Evolutionary conservation across 495 filamentous ascomycete genomes (phyloP), one percentile per base, ranked within the genome.

Genomic region (Daldinia concentrica): DNA sequence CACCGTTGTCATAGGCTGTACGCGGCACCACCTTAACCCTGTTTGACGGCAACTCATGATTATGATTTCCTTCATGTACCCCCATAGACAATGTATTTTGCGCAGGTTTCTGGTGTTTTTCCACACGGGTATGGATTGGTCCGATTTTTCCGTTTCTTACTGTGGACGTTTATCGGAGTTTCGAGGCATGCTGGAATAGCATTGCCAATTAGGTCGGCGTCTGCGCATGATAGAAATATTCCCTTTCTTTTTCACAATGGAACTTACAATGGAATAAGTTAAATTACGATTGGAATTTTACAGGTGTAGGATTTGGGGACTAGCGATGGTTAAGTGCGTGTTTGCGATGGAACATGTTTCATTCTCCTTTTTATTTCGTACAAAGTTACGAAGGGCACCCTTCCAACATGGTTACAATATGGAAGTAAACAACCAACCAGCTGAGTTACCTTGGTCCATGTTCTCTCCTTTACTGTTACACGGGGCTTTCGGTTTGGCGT

Each of bases 1-100:
- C 71, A 74, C 66, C 62, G 66, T 57, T 66, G 66, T 70, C 62
- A 74, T 63, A 70, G 71, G 66, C 71, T 74, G 66, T 63, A 66
- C 50, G 61, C 66, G 66, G 39, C 63, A 59, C 22, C 48, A 60
- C 39, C 37, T 43, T 37, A 54, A 57, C 61, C 65, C 65, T 65
- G 64, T 57, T 68, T 64, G 61, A 64, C 65, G 51, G 61, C 57
- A 58, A 54, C 36, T 60, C 54, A 72, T 55, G 64, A 62, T 72
- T 73, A 73, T 39, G 64, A 72, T 68, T 73, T 73, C 62, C 27
- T 68, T 73, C 19, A 41, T 64, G 64, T 72, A 64, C 56, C 58
- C 39, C 67, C n/a, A 73, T 68, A 69, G 70, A 73, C 64, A 58
- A n/a, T 65, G 65, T 68, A 68, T 65, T 51, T 29, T 48, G 32